Base-by-base conservation (phyloP, 176 grass and related monocot species). In the Musa beccarii region DNA sequence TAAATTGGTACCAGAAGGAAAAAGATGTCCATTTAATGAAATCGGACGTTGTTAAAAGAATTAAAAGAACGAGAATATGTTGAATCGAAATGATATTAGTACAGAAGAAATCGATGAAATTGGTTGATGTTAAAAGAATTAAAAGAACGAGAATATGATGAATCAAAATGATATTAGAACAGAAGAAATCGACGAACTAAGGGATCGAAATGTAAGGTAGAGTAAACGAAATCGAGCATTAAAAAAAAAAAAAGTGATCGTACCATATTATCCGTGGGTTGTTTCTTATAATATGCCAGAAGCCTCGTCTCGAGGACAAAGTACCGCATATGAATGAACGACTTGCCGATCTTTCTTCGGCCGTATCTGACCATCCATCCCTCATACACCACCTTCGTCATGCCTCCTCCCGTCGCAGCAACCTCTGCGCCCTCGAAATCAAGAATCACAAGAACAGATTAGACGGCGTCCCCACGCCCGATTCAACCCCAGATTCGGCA, bases 361-460 rank as follows among this genome's bases (percentile, higher is more conserved):
- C 95, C 90, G 81, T 85, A 87, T 28, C 88, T 86, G 52, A 99
- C 88, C 82, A 94, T 51, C 95, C 90, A 99, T 61, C 95, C 95
- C 79, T 99, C 84, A 70, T 82, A 59, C 50, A 84, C 82, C 75
- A 79, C 81, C 78, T 73, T 76, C 54, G 71, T 24, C 75, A 26
- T 74, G 11, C 66, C 78, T 79, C 66, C 34, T 43, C 34, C 75
- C 83, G 3, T 65, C 19, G 49, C 76, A 22, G 29, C 66, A 65
- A 52, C 34, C 34, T 5, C 34, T 43, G 34, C 34, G 4, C 34
- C 34, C 29, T 29, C 29, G 29, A 11, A 24, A 55, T 80, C 23
- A 62, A 8, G 29, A 29, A 29, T 29, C 52, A 56, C 22, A 11
- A 11, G 24, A 66, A 66, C 10, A 8, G n/a, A 24, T 66, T 24